Evolutionary conservation across 225 moss, liverwort and hornwort species (phyloP).

Genomic region (Sphagnum contortum): DNA sequence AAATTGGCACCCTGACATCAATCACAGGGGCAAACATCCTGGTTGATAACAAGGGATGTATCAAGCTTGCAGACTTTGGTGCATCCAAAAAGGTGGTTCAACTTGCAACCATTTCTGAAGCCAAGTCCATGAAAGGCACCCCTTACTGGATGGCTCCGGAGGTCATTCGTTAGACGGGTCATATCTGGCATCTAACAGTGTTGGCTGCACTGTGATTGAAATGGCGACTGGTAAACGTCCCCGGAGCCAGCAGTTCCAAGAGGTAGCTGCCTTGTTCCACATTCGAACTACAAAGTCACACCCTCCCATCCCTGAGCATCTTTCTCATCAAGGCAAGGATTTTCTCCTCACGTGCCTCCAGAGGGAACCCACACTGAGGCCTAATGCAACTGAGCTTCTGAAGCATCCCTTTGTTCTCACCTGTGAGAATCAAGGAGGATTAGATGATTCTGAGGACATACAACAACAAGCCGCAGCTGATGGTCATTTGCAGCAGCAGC

Average conservation of each 20-base stretch:
- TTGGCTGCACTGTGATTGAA: slow-evolving; percentile 41
- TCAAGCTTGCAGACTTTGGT: slow-evolving; percentile 88
- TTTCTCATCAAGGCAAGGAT: slow-evolving; percentile 23
- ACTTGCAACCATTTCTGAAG: slow-evolving; percentile 38
- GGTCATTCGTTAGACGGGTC: slow-evolving; percentile 39
- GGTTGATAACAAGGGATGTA: slow-evolving; percentile 92
- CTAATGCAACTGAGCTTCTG: slow-evolving; percentile 34
- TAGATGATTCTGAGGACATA: too few relatives aligned
- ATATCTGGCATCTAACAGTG: slow-evolving; percentile 50
- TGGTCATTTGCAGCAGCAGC: too few relatives aligned
- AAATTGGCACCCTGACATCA: slow-evolving; percentile 69
- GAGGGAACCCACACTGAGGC: slow-evolving; percentile 45
- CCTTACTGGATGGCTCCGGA: slow-evolving; percentile 51
- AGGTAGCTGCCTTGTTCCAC: slow-evolving; percentile 33
- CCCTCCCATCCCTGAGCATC: slow-evolving; percentile 45
- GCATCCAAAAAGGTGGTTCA: slow-evolving; percentile 62
- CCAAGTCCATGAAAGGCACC: too few relatives aligned
- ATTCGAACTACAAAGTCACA: slow-evolving; percentile 48
- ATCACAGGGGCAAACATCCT: slow-evolving; percentile 74
- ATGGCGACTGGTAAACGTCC: slow-evolving; percentile 44
- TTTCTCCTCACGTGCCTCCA: slow-evolving; percentile 44
- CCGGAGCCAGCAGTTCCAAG: slow-evolving; percentile 27
- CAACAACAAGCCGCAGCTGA: too few relatives aligned
- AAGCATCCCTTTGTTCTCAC: slow-evolving; percentile 4
- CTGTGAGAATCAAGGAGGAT: too few relatives aligned